phyloP scores from a whole-genome alignment of 2,329 filamentous ascomycete species.

The Ophiostoma perfectum region DNA sequence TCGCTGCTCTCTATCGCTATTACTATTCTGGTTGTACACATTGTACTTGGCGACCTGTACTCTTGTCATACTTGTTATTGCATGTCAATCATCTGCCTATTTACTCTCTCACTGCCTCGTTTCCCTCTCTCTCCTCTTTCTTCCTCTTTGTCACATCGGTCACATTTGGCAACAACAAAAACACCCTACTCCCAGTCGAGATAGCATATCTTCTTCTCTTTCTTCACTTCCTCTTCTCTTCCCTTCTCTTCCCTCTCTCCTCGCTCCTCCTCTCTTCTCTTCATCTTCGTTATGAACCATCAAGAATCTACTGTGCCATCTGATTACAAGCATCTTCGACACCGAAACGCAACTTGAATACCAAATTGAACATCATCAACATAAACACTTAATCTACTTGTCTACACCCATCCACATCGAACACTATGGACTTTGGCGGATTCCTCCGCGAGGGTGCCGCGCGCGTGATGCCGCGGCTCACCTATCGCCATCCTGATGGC shows the following conservation, averaged over 20 bases:
- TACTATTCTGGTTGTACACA: background rate
- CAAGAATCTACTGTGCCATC: background rate
- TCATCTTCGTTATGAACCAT: conserved; percentile 14
- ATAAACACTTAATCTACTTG: background rate
- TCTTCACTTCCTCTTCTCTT: background rate
- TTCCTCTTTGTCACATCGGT: background rate
- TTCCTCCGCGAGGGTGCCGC: conserved; percentile 16
- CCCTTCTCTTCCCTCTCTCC: background rate
- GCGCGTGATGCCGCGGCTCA: conserved; percentile 20
- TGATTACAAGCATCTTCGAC: conserved; percentile 11
- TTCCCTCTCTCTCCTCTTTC: background rate
- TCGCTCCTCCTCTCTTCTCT: background rate
- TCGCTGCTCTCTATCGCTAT: too few species aligned
- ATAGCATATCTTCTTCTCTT: background rate
- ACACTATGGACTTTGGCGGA: conserved; percentile 18
- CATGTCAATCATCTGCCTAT: conserved; percentile 2
- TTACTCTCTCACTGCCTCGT: background rate
- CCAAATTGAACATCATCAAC: background rate
- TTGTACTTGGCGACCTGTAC: background rate
- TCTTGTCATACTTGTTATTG: background rate
- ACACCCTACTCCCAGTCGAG: background rate
- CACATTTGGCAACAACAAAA: background rate
- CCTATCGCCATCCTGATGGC: conserved; percentile 16
- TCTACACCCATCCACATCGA: too few species aligned
- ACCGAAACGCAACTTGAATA: conserved; percentile 6